Percentiles rank a stretch among this genome's conserved stretches.
phyloP scores from a whole-genome alignment of 2,329 filamentous ascomycete species.

The Colletotrichum sp. region DNA sequence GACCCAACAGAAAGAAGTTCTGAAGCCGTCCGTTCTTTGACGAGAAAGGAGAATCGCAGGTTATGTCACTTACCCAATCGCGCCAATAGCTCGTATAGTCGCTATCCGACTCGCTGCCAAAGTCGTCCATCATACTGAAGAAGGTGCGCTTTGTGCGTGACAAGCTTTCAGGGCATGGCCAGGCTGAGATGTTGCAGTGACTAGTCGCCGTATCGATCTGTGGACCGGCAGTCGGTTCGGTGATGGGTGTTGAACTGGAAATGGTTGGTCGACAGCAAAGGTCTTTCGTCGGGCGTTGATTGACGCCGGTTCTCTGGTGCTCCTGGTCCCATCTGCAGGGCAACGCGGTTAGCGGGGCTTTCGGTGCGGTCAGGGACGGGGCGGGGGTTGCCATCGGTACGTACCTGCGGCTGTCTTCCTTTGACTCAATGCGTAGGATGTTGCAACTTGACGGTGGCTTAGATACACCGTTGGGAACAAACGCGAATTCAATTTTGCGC shows the following conservation, averaged over 20 bases:
- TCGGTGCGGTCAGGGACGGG: background rate
- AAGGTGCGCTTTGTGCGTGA: slow-evolving; percentile 15
- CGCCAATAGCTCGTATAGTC: slow-evolving; percentile 99
- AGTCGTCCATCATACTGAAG: slow-evolving; percentile 81
- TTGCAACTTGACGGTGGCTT: background rate
- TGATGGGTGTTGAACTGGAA: background rate
- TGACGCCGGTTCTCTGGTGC: background rate
- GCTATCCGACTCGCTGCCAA: slow-evolving; percentile 96
- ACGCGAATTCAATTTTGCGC: background rate
- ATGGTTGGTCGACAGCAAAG: background rate
- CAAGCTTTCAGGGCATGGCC: slow-evolving; percentile 11
- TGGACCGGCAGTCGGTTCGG: background rate
- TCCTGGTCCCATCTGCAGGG: background rate
- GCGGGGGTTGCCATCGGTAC: background rate
- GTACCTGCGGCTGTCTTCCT: background rate
- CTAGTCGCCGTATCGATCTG: background rate
- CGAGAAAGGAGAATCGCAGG: background rate
- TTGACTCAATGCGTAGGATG: background rate
- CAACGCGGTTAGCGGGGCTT: slow-evolving; percentile 17
- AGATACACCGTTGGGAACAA: background rate
- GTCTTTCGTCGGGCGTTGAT: background rate
- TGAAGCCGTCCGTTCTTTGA: background rate
- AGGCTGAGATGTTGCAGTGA: background rate
- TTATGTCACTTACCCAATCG: slow-evolving; percentile 84
- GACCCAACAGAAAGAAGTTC: background rate